Base-by-base conservation (phyloP, 2,329 filamentous ascomycete genomes). In the Colletotrichum karsti region DNA sequence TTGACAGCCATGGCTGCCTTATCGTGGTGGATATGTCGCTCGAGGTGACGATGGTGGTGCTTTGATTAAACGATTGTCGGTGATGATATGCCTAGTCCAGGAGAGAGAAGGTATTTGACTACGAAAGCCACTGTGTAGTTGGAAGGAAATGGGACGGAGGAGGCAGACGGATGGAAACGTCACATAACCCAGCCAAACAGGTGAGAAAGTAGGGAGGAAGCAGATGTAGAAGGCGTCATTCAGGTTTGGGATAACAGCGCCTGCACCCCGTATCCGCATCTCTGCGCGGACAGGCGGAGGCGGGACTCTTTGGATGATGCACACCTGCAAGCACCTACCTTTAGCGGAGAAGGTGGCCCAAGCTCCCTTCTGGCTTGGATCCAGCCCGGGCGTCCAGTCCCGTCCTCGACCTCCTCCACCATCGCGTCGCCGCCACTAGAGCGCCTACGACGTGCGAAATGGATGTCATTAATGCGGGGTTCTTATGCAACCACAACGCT, bases 331-430 rank as follows among this genome's bases (percentile, higher is more conserved):
- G n/a, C n/a, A n/a, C n/a, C n/a, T n/a, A 35, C 20, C 18, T 22
- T 15, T 30, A 26, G 20, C 56, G 42, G 42, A 59, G 56, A 28
- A 58, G 65, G 51, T 73, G 71, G 72, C 71, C 72, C 71, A 75
- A 42, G 74, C 74, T 74, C 87, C 56, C 73, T 85, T 87, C 42
- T 46, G 42, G 33, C 22, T 28, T 20, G 22, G 15, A 6, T 35
- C 39, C 37, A 13, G 56, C n/a, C n/a, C n/a, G n/a, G n/a, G n/a
- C n/a, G n/a, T n/a, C n/a, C n/a, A n/a, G n/a, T n/a, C n/a, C n/a
- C 9, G 22, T 24, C 28, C 51, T 13, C 20, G 33, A 33, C 22
- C n/a, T 28, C 44, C 56, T 50, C 57, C 57, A 60, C 46, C n/a
- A 24, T 44, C 57, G 24, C 22, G n/a, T n/a, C n/a, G 15, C 33